phyloP scores from a whole-genome alignment of 1,284 basidiomycete species.

The Cryptococcus hybrid region DNA sequence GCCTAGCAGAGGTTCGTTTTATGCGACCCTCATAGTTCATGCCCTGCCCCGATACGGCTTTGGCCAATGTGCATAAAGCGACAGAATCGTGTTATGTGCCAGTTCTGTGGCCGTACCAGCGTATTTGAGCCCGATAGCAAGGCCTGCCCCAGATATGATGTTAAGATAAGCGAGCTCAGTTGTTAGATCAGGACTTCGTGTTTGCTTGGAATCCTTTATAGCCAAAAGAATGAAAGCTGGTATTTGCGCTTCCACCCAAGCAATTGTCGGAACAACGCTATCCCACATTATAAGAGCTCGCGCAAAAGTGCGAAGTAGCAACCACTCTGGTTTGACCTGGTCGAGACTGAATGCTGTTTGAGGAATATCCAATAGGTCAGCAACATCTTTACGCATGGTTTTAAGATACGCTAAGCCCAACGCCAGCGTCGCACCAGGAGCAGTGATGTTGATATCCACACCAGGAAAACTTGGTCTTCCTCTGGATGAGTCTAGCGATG shows the following conservation, averaged over 20 bases:
- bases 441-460: constrained; percentile 80
- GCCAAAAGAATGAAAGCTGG: constrained; percentile 65
- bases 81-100: constrained; percentile 77
- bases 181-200: constrained; percentile 61
- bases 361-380: constrained; percentile 79
- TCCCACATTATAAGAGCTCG: constrained; percentile 87
- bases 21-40: constrained; percentile 79
- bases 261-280: constrained; percentile 64
- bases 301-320: constrained; percentile 76
- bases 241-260: constrained; percentile 76
- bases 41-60: constrained; percentile 58
- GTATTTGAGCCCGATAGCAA: constrained; percentile 87
- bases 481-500: constrained; percentile 12
- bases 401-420: constrained; percentile 89
- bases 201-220: constrained; percentile 53
- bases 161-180: constrained; percentile 84
- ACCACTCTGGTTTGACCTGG: constrained; percentile 79
- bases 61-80: constrained; percentile 68
- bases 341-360: constrained; percentile 75
- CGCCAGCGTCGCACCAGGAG: constrained; percentile 85
- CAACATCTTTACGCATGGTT: constrained; percentile 77
- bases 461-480: constrained; percentile 21
- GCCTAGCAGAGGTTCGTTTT: constrained; percentile 78
- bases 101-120: constrained; percentile 87
- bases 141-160: constrained; percentile 84